phyloP scores from a whole-genome alignment of 495 filamentous ascomycete species.

The Clavariopsis aquatica region DNA sequence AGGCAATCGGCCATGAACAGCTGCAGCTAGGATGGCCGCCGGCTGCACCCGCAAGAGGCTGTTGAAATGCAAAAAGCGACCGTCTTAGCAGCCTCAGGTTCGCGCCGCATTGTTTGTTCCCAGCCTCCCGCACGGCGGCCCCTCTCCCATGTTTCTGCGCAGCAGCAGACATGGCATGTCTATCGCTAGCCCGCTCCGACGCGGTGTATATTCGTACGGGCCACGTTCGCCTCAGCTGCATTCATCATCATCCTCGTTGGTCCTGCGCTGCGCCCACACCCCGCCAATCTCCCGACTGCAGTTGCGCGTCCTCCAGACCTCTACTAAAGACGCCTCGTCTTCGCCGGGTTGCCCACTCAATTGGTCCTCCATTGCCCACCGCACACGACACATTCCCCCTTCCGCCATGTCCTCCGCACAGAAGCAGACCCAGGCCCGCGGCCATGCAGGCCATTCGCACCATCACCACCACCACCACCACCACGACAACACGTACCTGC shows the following conservation, averaged over 20 bases:
- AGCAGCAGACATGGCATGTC: slow-evolving; percentile 28
- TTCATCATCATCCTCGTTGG: not conserved
- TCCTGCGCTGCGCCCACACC: slow-evolving; percentile 1
- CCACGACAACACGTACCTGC: slow-evolving; percentile 86
- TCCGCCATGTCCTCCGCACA: slow-evolving; percentile 30
- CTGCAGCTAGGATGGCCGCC: slow-evolving; percentile 16
- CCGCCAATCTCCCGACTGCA: slow-evolving; percentile 20
- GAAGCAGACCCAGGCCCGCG: slow-evolving; percentile 47
- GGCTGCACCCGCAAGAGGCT: slow-evolving; percentile 23
- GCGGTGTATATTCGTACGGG: slow-evolving; percentile 23
- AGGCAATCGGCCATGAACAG: not conserved
- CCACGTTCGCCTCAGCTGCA: slow-evolving; percentile 35
- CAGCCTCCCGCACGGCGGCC: slow-evolving; percentile 10
- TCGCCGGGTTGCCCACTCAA: slow-evolving; percentile 20
- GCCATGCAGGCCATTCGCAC: slow-evolving; percentile 54
- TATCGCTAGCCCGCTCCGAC: slow-evolving; percentile 33
- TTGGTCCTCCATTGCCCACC: slow-evolving; percentile 35
- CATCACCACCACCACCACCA: slow-evolving; percentile 61
- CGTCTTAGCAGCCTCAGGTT: slow-evolving; percentile 9
- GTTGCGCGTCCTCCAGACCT: slow-evolving; percentile 32
- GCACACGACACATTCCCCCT: slow-evolving; percentile 35
- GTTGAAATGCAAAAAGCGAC: not conserved
- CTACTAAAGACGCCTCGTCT: slow-evolving; percentile 9
- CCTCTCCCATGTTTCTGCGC: slow-evolving; percentile 32
- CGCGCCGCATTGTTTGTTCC: slow-evolving; percentile 7